Conservation (phyloP, 164 flowering plant genomes). For the Pachysandra terminalis region DNA sequence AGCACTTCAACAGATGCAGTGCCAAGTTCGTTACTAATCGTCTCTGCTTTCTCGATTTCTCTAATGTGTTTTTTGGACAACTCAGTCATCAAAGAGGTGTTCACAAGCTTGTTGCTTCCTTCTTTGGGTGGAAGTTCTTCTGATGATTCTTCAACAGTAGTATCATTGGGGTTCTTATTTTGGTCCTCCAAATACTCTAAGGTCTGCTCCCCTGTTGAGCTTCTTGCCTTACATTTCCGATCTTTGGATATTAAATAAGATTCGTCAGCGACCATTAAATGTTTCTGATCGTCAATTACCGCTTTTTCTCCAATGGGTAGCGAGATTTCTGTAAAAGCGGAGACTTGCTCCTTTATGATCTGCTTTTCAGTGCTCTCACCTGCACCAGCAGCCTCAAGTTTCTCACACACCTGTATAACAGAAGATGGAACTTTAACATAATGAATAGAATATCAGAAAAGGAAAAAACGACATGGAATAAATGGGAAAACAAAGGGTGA, state of each 20-base stretch:
- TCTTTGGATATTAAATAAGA: constrained; percentile 9
- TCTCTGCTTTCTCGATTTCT: constrained; percentile 9
- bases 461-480: neutral
- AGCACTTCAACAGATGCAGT: neutral
- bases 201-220: constrained; percentile 11
- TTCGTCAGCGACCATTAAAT: constrained; percentile 10
- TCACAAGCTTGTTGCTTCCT: constrained; percentile 8
- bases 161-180: constrained; percentile 7
- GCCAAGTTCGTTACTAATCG: neutral
- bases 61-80: constrained; percentile 3
- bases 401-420: constrained; percentile 9
- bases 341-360: constrained; percentile 6
- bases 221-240: constrained; percentile 11
- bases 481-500: neutral
- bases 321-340: constrained; percentile 8
- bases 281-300: constrained; percentile 17
- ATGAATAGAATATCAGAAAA: neutral
- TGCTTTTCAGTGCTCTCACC: constrained; percentile 5
- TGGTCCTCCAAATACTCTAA: constrained; percentile 9
- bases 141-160: constrained; percentile 5
- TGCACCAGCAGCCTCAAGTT: constrained; percentile 1
- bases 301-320: constrained; percentile 10
- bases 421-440: neutral
- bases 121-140: constrained; percentile 12
- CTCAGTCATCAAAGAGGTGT: constrained; percentile 6